Evolutionary conservation across 2,329 filamentous ascomycete genomes (phyloP).

Genomic region (Volutella citrinella): DNA sequence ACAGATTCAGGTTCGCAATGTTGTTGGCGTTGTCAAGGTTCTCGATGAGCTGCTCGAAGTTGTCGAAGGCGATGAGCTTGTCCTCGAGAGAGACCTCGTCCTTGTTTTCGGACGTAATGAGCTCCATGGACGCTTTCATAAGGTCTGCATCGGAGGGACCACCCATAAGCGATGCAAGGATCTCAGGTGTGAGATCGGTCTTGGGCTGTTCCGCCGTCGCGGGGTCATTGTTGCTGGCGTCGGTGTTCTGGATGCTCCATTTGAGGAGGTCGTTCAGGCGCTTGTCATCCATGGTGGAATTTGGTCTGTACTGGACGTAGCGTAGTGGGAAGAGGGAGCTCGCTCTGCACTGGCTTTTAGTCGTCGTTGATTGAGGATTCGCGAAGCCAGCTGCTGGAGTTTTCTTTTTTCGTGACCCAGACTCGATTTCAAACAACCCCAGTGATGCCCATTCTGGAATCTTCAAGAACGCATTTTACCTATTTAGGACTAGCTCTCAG

Average conservation of each 20-base stretch:
- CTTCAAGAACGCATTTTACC: conserved; percentile 35
- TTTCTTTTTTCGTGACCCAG: conserved; percentile 14
- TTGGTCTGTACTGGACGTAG: too few relatives aligned
- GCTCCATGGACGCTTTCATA: conserved; percentile 81
- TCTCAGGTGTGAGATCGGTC: conserved; percentile 61
- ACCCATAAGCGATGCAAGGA: conserved; percentile 74
- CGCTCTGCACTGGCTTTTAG: too few relatives aligned
- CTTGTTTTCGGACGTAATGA: conserved; percentile 61
- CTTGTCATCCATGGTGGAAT: conserved; percentile 50
- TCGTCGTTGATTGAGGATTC: conserved; percentile 7
- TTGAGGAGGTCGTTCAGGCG: conserved; percentile 73
- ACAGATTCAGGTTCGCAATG: conserved; percentile 73
- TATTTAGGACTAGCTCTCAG: conserved; percentile 23
- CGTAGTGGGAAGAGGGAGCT: too few relatives aligned
- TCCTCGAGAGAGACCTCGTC: conserved; percentile 65
- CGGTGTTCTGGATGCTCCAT: conserved; percentile 63
- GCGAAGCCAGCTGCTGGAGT: conserved; percentile 1
- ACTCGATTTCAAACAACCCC: too few relatives aligned
- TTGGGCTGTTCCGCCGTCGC: conserved; percentile 30
- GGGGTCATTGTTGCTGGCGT: conserved; percentile 26
- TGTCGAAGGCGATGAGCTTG: conserved; percentile 85
- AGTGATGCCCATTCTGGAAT: conserved; percentile 41
- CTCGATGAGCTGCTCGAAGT: conserved; percentile 91
- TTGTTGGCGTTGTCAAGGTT: conserved; percentile 97
- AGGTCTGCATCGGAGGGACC: conserved; percentile 87